phyloP scores from a whole-genome alignment of 177 flowering plant species.

The Tripterygium wilfordii region DNA sequence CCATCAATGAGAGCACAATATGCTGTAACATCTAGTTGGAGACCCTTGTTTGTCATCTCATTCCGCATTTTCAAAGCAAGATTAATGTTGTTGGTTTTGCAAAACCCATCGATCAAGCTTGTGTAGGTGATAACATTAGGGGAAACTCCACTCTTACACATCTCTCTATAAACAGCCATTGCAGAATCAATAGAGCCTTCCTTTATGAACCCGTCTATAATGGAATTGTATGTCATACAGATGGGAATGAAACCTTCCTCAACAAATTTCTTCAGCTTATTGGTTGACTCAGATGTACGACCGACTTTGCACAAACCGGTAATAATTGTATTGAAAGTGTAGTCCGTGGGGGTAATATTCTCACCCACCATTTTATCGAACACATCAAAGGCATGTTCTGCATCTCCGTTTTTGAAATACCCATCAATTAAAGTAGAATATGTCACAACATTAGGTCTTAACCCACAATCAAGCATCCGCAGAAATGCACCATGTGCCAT shows the following conservation, averaged over 20 bases:
- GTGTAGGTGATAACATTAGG: constrained; percentile 64
- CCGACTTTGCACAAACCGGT: constrained; percentile 66
- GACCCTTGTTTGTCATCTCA: constrained; percentile 49
- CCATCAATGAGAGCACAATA: constrained; percentile 70
- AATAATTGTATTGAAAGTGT: constrained; percentile 50
- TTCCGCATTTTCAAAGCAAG: constrained; percentile 46
- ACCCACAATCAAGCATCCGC: constrained; percentile 37
- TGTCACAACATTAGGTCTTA: constrained; percentile 52
- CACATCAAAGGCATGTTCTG: constrained; percentile 34
- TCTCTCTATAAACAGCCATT: constrained; percentile 38
- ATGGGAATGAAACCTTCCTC: constrained; percentile 44
- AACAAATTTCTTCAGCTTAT: constrained; percentile 33
- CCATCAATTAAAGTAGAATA: constrained; percentile 61
- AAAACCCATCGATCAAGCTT: constrained; percentile 53
- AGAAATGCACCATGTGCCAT: constrained; percentile 29
- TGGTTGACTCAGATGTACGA: constrained; percentile 35
- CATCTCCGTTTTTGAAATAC: constrained; percentile 44
- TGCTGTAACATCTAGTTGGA: constrained; percentile 44
- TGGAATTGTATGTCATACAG: constrained; percentile 56
- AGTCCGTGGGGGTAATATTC: constrained; percentile 41
- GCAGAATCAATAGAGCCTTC: constrained; percentile 49
- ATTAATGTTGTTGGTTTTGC: constrained; percentile 40
- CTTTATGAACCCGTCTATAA: constrained; percentile 63
- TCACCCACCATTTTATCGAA: constrained; percentile 37
- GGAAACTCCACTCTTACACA: constrained; percentile 48